phyloP scores from a whole-genome alignment of 2,329 filamentous ascomycete genomes.

The Trichoderma lentiforme region DNA sequence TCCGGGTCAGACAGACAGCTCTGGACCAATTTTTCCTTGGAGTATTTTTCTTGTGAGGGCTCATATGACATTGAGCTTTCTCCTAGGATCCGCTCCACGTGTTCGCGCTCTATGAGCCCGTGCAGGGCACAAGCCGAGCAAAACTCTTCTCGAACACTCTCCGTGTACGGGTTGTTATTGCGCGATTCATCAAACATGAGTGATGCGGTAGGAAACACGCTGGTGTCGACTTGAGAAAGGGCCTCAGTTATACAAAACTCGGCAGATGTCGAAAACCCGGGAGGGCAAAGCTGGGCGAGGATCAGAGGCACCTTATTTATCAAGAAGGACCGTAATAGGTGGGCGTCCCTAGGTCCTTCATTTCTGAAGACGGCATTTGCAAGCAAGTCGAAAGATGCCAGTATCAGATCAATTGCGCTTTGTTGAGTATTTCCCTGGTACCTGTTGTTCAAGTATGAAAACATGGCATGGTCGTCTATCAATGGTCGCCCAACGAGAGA shows the following conservation, averaged over 20 bases:
- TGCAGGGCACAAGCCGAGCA: conserved; percentile 88
- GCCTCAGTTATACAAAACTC: conserved; percentile 70
- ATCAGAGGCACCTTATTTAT: conserved; percentile 63
- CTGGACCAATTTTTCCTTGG: conserved; percentile 72
- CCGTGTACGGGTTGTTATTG: conserved; percentile 55
- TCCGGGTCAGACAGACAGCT: conserved; percentile 76
- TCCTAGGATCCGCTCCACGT: conserved; percentile 75
- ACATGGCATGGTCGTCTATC: conserved; percentile 74
- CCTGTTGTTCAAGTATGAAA: conserved; percentile 78
- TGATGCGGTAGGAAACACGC: conserved; percentile 62
- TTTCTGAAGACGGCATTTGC: conserved; percentile 77
- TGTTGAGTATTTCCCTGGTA: conserved; percentile 80
- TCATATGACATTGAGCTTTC: conserved; percentile 79
- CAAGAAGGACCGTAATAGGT: conserved; percentile 80
- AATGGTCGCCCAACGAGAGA: conserved; percentile 76
- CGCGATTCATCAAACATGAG: conserved; percentile 58
- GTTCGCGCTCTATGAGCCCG: conserved; percentile 72
- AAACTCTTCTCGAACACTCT: conserved; percentile 67
- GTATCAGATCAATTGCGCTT: conserved; percentile 76
- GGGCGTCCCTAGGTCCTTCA: conserved; percentile 56
- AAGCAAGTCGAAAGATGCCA: conserved; percentile 85
- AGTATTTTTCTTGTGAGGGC: conserved; percentile 69
- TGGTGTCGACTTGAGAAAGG: conserved; percentile 76
- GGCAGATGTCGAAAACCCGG: conserved; percentile 67
- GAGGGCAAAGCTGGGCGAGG: conserved; percentile 54